Conservation (phyloP, 2,329 filamentous ascomycete genomes). For the Fusarium heterosporum region DNA sequence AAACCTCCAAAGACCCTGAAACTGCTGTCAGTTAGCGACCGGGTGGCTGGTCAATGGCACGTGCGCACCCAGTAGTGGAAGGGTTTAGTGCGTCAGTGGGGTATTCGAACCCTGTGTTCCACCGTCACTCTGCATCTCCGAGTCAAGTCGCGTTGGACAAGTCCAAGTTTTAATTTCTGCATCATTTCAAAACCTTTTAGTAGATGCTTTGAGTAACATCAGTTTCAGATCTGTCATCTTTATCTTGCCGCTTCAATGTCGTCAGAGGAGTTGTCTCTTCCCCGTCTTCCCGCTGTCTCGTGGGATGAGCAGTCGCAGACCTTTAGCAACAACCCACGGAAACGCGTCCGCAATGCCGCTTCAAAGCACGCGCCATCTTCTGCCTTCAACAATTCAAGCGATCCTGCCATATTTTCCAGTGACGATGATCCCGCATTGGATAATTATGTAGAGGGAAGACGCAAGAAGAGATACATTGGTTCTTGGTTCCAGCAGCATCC, state of each 20-base stretch:
- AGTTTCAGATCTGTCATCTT: slow-evolving; percentile 1
- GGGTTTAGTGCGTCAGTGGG: slow-evolving; percentile 40
- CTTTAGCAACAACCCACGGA: slow-evolving; percentile 55
- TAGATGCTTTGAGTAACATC: slow-evolving; percentile 21
- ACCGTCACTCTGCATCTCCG: slow-evolving; percentile 40
- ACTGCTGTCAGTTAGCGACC: slow-evolving; percentile 20
- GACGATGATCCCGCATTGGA: slow-evolving; percentile 76
- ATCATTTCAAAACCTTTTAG: slow-evolving; percentile 8
- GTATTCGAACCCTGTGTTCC: slow-evolving; percentile 40
- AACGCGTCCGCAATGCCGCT: slow-evolving; percentile 52
- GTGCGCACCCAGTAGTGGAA: slow-evolving; percentile 38
- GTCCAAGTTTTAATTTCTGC: slow-evolving; percentile 15
- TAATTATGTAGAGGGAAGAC: slow-evolving; percentile 68
- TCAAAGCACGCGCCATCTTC: slow-evolving; percentile 47
- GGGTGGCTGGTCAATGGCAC: slow-evolving; percentile 37
- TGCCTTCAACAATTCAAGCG: slow-evolving; percentile 73
- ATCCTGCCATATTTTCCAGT: slow-evolving; percentile 77
- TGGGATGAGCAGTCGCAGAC: slow-evolving; percentile 55
- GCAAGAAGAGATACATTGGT: slow-evolving; percentile 73
- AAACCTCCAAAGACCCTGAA: slow-evolving; percentile 32
- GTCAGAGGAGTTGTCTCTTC: slow-evolving; percentile 58
- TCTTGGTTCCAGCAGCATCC: slow-evolving; percentile 75
- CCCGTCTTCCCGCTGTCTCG: slow-evolving; percentile 53
- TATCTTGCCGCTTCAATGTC: slow-evolving; percentile 42
- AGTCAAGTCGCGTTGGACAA: slow-evolving; percentile 28